Percentiles rank a stretch among this genome's conserved stretches.
Conservation (phyloP, 2,329 filamentous ascomycete species). For the Dissoconium aciculare region DNA sequence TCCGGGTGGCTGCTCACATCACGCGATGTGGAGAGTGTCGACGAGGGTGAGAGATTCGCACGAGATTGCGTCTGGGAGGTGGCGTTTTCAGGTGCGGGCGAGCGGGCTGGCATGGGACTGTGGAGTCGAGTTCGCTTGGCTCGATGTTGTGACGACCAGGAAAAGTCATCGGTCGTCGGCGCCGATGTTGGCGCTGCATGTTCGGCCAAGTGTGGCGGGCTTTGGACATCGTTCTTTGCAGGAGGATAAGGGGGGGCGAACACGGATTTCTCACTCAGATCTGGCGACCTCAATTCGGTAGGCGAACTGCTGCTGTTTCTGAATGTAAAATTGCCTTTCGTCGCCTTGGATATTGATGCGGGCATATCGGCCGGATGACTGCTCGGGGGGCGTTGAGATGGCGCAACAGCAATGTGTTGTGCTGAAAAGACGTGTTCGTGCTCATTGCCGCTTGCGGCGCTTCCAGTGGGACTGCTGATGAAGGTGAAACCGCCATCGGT, state of each 20-base stretch:
- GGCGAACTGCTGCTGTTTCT: too few relatives aligned
- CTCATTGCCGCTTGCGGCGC: slow-evolving; percentile 4
- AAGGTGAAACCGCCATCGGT: slow-evolving; percentile 19
- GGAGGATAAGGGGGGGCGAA: slow-evolving; percentile 3
- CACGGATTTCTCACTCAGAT: slow-evolving; percentile 1
- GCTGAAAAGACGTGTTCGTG: slow-evolving; percentile 22
- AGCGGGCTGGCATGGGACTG: slow-evolving; percentile 5
- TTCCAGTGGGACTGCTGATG: slow-evolving; percentile 12
- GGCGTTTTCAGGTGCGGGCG: slow-evolving; percentile 16
- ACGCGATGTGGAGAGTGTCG: slow-evolving; percentile 23
- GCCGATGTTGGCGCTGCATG: slow-evolving; percentile 10
- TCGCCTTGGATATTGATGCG: too few relatives aligned
- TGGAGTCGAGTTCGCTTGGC: slow-evolving; percentile 24
- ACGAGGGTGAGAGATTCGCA: slow-evolving; percentile 26
- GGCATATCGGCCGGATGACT: slow-evolving; percentile 7
- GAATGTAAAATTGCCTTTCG: too few relatives aligned
- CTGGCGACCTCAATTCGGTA: too few relatives aligned
- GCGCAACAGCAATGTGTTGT: slow-evolving; percentile 18
- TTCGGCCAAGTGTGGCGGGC: slow-evolving; percentile 6
- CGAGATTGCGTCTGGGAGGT: slow-evolving; percentile 15
- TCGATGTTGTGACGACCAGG: slow-evolving; percentile 24
- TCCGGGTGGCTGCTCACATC: slow-evolving; percentile 27
- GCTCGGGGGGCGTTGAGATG: slow-evolving; percentile 11
- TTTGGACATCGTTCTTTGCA: slow-evolving; percentile 5
- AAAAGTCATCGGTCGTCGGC: slow-evolving; percentile 14